Evolutionary conservation across 108 stramenopile species (phyloP).

Genomic region (Aurantiochytrium sp.): DNA sequence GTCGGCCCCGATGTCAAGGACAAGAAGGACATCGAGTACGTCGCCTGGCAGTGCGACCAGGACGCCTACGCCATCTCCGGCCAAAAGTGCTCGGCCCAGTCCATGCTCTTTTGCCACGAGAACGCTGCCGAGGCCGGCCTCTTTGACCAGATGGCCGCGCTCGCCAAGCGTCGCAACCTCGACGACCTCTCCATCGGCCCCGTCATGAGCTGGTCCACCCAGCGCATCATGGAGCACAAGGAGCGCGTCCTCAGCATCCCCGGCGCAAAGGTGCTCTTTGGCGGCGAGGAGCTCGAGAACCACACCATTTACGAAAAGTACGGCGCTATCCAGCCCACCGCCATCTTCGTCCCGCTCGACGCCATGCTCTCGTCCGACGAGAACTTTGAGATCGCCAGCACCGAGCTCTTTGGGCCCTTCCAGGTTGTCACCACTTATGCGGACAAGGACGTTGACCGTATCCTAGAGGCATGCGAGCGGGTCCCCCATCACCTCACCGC

Average conservation of each 20-base stretch:
- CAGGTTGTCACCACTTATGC: conserved; percentile 84
- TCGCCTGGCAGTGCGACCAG: conserved; percentile 95
- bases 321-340: conserved; percentile 94
- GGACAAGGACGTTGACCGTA: conserved; percentile 67
- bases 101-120: conserved; percentile 86
- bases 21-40: conserved; percentile 76
- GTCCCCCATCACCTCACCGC: conserved; percentile 94
- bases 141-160: conserved; percentile 67
- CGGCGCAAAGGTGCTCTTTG: conserved; percentile 82
- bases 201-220: conserved; percentile 83
- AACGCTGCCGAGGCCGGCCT: conserved; percentile 82
- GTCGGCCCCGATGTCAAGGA: conserved; percentile 76
- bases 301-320: conserved; percentile 81
- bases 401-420: conserved; percentile 93
- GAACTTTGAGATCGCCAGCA: conserved; percentile 70
- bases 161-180: conserved; percentile 71
- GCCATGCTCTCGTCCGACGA: conserved; percentile 75
- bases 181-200: conserved; percentile 86
- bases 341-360: conserved; percentile 85
- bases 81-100: conserved; percentile 97
- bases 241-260: conserved; percentile 66
- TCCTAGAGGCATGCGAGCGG: conserved; percentile 80
- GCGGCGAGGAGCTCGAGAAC: conserved; percentile 71
- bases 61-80: conserved; percentile 92
- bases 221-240: conserved; percentile 73